phyloP scores from a whole-genome alignment of 2,329 filamentous ascomycete species.

The Juglanconis oblonga region DNA sequence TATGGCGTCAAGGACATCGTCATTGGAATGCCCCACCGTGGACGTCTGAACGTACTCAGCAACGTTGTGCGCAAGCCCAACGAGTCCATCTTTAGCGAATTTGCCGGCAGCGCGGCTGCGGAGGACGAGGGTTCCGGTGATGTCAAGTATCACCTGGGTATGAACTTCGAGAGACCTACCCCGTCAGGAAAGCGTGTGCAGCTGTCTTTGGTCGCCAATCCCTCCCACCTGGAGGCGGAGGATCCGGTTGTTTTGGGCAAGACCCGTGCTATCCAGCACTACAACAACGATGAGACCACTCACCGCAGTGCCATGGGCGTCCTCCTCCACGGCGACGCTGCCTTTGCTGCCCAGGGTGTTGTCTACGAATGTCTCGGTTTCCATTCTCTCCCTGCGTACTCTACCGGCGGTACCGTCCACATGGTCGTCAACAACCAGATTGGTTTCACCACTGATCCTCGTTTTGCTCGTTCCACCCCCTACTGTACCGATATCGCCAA shows the following conservation, averaged over 20 bases:
- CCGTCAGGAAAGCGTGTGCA: slow-evolving; percentile 99
- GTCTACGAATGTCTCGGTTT: slow-evolving; percentile 99
- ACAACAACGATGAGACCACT: slow-evolving; percentile 92
- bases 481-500: slow-evolving; percentile 99
- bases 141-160: slow-evolving; percentile 98
- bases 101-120: slow-evolving; percentile 81
- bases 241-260: slow-evolving; percentile 97
- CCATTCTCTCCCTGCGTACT: slow-evolving; percentile 92
- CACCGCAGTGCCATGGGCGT: slow-evolving; percentile 93
- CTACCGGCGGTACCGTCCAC: slow-evolving; percentile 95
- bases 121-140: slow-evolving; percentile 96
- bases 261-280: slow-evolving; percentile 96
- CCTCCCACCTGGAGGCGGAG: slow-evolving; percentile 96
- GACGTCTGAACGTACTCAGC: slow-evolving; percentile 93
- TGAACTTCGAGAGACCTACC: slow-evolving; percentile 99
- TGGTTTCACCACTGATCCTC: slow-evolving; percentile 97
- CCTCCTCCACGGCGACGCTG: slow-evolving; percentile 93
- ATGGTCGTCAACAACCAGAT: slow-evolving; percentile 99
- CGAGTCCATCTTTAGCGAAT: slow-evolving; percentile 99
- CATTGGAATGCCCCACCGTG: slow-evolving; percentile 99
- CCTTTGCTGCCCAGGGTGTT: slow-evolving; percentile 92
- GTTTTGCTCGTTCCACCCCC: slow-evolving; percentile 93
- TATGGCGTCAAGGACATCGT: slow-evolving; percentile 99
- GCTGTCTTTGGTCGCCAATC: slow-evolving; percentile 95
- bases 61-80: slow-evolving; percentile 99